These are phyloP conservation scores for Lyophyllum atratum DNA, from an alignment of 768 basidiomycete genomes.

Conservation along the genomic window DNA sequence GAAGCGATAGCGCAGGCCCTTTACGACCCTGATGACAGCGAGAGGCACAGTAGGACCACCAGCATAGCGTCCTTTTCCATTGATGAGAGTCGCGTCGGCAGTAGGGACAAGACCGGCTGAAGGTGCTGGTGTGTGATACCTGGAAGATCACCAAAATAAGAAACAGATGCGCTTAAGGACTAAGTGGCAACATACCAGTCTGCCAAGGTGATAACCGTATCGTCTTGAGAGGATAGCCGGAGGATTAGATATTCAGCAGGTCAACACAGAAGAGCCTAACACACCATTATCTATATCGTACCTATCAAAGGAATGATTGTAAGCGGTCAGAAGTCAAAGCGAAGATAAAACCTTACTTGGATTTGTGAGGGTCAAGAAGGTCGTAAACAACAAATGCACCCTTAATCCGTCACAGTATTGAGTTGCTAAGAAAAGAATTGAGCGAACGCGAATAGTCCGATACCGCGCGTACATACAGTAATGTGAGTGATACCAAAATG, in stretches of 20 bases:
- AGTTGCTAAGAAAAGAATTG: constrained; percentile 26
- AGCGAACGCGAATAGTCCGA: constrained; percentile 12
- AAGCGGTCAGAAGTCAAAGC: neutral
- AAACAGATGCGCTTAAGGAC: neutral
- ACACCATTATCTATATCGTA: constrained; percentile 49
- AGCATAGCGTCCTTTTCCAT: constrained; percentile 48
- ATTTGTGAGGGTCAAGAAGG: constrained; percentile 33
- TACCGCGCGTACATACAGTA: constrained; percentile 15
- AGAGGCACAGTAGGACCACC: constrained; percentile 36
- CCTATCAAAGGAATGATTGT: constrained; percentile 2
- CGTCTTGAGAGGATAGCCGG: constrained; percentile 23
- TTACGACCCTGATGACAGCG: constrained; percentile 38
- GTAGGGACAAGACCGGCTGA: constrained; percentile 28
- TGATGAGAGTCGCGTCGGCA: constrained; percentile 42
- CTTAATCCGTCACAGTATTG: constrained; percentile 62
- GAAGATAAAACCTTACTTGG: constrained; percentile 18
- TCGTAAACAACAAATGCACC: constrained; percentile 52
- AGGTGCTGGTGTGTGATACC: constrained; percentile 31
- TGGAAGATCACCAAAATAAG: constrained; percentile 9
- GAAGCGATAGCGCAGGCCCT: constrained; percentile 46
- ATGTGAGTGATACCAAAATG: neutral
- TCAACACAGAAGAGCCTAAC: neutral
- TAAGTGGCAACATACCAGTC: constrained; percentile 40
- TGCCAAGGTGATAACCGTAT: constrained; percentile 47
- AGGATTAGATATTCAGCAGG: neutral